A percentile compares a stretch with the other conserved stretches of the same genome.
Evolutionary conservation across 495 filamentous ascomycete species (phyloP).

Genomic region (Polyplosphaeria fusca): DNA sequence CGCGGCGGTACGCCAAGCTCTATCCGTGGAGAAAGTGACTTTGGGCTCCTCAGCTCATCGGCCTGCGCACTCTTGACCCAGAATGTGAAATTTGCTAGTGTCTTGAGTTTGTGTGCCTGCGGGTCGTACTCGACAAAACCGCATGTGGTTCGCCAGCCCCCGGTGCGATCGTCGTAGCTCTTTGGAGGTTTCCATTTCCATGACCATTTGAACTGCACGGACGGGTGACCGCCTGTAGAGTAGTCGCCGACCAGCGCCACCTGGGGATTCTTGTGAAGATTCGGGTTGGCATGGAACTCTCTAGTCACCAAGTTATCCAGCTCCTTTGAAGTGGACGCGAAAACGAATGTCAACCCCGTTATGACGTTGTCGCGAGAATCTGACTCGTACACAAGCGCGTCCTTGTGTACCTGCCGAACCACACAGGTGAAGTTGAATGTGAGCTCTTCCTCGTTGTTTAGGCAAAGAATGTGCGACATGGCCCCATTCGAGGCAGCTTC

Average conservation of each 20-base stretch:
- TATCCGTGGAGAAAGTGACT: slow-evolving; percentile 58
- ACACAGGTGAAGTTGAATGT: slow-evolving; percentile 89
- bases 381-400: slow-evolving; percentile 43
- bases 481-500: slow-evolving; percentile 57
- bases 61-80: background rate
- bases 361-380: slow-evolving; percentile 67
- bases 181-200: slow-evolving; percentile 97
- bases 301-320: slow-evolving; percentile 89
- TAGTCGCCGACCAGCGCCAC: slow-evolving; percentile 89
- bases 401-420: slow-evolving; percentile 63
- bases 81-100: slow-evolving; percentile 50
- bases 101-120: slow-evolving; percentile 80
- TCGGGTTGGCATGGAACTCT: slow-evolving; percentile 96
- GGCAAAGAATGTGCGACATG: slow-evolving; percentile 77
- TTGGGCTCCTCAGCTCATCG: slow-evolving; percentile 35
- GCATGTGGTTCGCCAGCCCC: slow-evolving; percentile 93
- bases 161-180: slow-evolving; percentile 72
- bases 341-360: slow-evolving; percentile 87
- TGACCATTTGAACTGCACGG: slow-evolving; percentile 88
- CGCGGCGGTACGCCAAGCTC: slow-evolving; percentile 70
- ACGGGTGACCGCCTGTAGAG: slow-evolving; percentile 71
- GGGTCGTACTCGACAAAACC: slow-evolving; percentile 97
- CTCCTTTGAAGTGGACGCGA: slow-evolving; percentile 77
- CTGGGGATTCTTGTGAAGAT: slow-evolving; percentile 94
- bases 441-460: slow-evolving; percentile 87